Base-by-base conservation (phyloP, 768 basidiomycete species). In the Tylopilus felleus region DNA sequence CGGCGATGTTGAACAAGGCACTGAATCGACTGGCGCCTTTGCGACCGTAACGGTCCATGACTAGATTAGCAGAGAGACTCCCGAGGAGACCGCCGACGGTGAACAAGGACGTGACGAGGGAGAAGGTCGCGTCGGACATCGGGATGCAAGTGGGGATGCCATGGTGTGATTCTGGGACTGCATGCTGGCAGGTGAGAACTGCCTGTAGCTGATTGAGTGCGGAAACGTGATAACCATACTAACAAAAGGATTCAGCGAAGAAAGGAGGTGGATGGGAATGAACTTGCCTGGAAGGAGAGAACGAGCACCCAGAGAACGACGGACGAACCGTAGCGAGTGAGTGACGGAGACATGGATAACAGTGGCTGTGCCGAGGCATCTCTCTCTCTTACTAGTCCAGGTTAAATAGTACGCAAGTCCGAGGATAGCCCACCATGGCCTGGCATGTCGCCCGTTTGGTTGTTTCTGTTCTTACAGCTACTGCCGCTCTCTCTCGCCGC, bases 191-290 rank as follows among this genome's bases (percentile, higher is more conserved):
- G 4, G 88, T 91, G 52, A 94, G 66, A 40, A 86, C 83, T 5
- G 79, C 80, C 65, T 91, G 85, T 23, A 95, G 85, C 67, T 94
- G 93, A 68, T 98, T 98, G 55, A 98, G 80, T 16, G 86, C 86
- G 2, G 93, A 90, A 39, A 93, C 90, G 69, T 96, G 92, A 70
- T 89, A 97, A n/a, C 93, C 94, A 73, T 91, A 92, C 81, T 90
- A 50, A 23, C 14, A 4, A 6, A 4, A 50, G 41, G 44, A 4
- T n/a, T 36, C 35, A 36, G 33, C 17, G 28, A 25, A 6, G 33
- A 56, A 12, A 14, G 4, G 5, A 17, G 13, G 3, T 31, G 22
- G 45, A 22, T 16, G 31, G 23, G n/a, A 31, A 28, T 2, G 31
- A 29, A 57, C 67, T 54, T 60, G 71, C 77, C 73, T 75, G 73